Evolutionary conservation across 2,329 filamentous ascomycete species (phyloP).

Genomic region (Scytalidium sp.): DNA sequence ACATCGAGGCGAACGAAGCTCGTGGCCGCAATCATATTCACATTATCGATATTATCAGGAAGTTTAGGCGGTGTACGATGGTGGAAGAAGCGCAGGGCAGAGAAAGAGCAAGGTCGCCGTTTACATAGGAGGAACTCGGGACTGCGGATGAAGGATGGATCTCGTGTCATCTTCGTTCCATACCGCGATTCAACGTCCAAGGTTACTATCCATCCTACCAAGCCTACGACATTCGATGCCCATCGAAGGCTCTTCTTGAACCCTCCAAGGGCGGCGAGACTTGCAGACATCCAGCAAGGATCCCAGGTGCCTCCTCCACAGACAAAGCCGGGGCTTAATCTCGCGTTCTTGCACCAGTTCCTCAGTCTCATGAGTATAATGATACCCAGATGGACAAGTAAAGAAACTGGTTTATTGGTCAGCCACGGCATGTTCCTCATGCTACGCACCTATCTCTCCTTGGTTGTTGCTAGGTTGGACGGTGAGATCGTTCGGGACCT

Average conservation of each 20-base stretch:
- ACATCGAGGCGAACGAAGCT: constrained; percentile 72
- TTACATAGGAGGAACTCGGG: constrained; percentile 90
- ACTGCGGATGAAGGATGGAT: constrained; percentile 89
- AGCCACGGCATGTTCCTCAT: constrained; percentile 89
- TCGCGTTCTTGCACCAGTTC: constrained; percentile 96
- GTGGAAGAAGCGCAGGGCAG: constrained; percentile 70
- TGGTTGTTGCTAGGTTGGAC: constrained; percentile 89
- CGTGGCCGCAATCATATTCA: constrained; percentile 71
- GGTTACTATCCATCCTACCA: constrained; percentile 87
- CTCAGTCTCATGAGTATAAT: constrained; percentile 95
- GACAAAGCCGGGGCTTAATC: constrained; percentile 89
- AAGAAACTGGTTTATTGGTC: constrained; percentile 86
- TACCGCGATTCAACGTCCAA: constrained; percentile 86
- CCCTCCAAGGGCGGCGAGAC: constrained; percentile 77
- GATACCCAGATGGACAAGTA: constrained; percentile 93
- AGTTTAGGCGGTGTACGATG: constrained; percentile 77
- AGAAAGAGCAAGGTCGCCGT: constrained; percentile 78
- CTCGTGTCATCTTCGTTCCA: constrained; percentile 90
- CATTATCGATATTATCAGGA: constrained; percentile 73
- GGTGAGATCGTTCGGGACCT: constrained; percentile 95
- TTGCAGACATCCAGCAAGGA: constrained; percentile 60
- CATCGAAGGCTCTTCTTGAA: constrained; percentile 91
- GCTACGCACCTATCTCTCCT: constrained; percentile 87
- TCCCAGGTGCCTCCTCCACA: constrained; percentile 77
- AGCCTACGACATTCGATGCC: constrained; percentile 91